Base-by-base conservation (phyloP, 2,329 filamentous ascomycete genomes). In the Penicillium sclerotigenum region DNA sequence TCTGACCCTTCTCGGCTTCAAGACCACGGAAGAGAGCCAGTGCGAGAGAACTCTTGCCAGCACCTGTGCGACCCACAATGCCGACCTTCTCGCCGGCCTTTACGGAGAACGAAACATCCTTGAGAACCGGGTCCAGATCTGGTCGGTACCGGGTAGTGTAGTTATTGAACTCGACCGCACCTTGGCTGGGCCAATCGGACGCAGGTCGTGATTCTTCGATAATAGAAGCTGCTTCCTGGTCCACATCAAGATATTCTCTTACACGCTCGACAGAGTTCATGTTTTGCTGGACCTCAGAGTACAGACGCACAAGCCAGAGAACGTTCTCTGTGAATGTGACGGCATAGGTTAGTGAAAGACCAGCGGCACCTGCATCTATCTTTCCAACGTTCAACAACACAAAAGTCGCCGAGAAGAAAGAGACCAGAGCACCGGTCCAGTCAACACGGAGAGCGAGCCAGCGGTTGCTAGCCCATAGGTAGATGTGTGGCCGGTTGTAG, bases 221-320 rank as follows among this genome's bases (percentile, higher is more conserved):
- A 38, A 96, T 79, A 1, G 89, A 81, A 0, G 83, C 80, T 1
- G 94, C 92, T 76, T 99, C 94, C 72, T 97, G 93, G 66, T 97
- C 93, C 1, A 99, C 89, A 42, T 97, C 91, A 34, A 97, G 83
- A 70, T 97, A 99, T 72, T 99, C 94, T 78, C 96, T 95, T 70
- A 99, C 88, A 68, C 94, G 90, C 76, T 99, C 94, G 47, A 97
- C 92, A 3, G 93, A 93, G 76, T 99, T 99, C 94, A 99, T 97
- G 76, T 97, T 97, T 75, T 99, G 94, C 76, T 99, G 94, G 68
- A 97, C 97, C 70, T 90, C 86, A 0, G 92, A 88, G 72, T 99
- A 99, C 14, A 97, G 81, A 45, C 94, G 87, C 29, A 99, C 92
- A 53, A 97, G 86, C 94, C 94, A 99, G 18, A 99, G 78, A 7